phyloP scores from a whole-genome alignment of 23 red algal species.

The Gracilariopsis chorda region DNA sequence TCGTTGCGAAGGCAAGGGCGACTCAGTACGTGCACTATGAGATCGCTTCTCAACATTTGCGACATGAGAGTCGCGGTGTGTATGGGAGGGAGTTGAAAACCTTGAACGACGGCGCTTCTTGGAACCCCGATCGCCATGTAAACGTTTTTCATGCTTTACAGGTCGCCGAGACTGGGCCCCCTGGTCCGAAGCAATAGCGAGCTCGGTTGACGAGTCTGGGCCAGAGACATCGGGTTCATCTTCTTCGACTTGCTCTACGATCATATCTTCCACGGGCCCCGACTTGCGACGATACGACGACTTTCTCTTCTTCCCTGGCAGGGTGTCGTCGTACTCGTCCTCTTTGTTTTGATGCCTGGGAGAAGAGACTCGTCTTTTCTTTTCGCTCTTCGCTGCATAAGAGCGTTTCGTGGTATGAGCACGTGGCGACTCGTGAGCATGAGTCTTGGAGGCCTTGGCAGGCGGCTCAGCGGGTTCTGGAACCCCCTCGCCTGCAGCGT shows the following conservation, averaged over 20 bases:
- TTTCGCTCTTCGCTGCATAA: neutral
- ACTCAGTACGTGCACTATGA: neutral
- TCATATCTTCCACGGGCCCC: neutral
- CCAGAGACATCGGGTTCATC: neutral
- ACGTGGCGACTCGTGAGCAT: neutral
- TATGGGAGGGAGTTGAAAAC: neutral
- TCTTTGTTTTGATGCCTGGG: neutral
- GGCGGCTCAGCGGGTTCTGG: neutral
- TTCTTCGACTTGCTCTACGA: neutral
- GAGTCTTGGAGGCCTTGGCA: neutral
- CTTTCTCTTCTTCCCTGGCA: neutral
- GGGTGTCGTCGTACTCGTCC: too few species aligned
- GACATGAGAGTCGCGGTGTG: neutral
- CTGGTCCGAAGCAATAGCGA: neutral
- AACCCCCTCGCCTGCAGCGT: neutral
- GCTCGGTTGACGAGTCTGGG: neutral
- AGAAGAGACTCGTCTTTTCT: neutral
- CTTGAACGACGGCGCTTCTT: neutral
- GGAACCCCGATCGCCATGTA: neutral
- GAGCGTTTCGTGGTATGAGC: neutral
- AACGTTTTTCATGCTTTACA: neutral
- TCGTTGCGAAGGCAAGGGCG: neutral
- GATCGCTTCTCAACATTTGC: neutral
- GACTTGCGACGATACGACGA: neutral
- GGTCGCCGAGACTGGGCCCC: neutral